Evolutionary conservation across 768 basidiomycete genomes (phyloP).

Genomic region (Daedaleopsis nitida): DNA sequence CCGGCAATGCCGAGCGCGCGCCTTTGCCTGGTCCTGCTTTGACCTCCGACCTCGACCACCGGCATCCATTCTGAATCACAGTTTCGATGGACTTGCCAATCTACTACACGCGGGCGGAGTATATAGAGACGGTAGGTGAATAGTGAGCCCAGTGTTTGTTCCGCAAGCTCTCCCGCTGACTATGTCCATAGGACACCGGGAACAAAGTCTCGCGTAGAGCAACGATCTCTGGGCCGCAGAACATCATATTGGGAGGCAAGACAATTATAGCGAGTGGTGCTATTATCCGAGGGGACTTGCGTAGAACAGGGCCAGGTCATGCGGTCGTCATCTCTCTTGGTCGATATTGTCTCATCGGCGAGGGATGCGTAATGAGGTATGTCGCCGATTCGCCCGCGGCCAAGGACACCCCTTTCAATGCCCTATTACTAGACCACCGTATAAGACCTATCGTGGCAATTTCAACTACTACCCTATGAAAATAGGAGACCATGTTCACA

Average conservation of each 20-base stretch:
- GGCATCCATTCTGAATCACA: background rate
- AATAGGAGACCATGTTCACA: slow-evolving; percentile 92
- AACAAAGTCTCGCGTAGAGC: slow-evolving; percentile 95
- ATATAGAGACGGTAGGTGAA: slow-evolving; percentile 76
- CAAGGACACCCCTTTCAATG: background rate
- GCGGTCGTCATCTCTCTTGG: slow-evolving; percentile 93
- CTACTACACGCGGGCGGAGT: slow-evolving; percentile 80
- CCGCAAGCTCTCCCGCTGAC: background rate
- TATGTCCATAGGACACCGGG: slow-evolving; percentile 74
- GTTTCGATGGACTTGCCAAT: slow-evolving; percentile 67
- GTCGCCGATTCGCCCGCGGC: too few species aligned
- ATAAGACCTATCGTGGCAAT: slow-evolving; percentile 87
- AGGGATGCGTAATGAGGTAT: slow-evolving; percentile 86
- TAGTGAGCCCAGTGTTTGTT: background rate
- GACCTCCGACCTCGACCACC: slow-evolving; percentile 7
- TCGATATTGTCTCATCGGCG: slow-evolving; percentile 89
- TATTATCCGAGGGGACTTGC: slow-evolving; percentile 91
- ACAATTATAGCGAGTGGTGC: slow-evolving; percentile 90
- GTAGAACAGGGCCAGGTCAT: slow-evolving; percentile 87
- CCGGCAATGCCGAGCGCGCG: slow-evolving; percentile 2
- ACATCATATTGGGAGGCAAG: slow-evolving; percentile 97
- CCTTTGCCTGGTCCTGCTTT: slow-evolving; percentile 5
- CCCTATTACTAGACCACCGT: slow-evolving; percentile 62
- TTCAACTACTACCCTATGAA: slow-evolving; percentile 99
- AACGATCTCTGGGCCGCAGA: slow-evolving; percentile 90